Evolutionary conservation across 352 stramenopile genomes (phyloP), one percentile per base, ranked within the genome.

Genomic region (Phytopythium chamaehyphon): DNA sequence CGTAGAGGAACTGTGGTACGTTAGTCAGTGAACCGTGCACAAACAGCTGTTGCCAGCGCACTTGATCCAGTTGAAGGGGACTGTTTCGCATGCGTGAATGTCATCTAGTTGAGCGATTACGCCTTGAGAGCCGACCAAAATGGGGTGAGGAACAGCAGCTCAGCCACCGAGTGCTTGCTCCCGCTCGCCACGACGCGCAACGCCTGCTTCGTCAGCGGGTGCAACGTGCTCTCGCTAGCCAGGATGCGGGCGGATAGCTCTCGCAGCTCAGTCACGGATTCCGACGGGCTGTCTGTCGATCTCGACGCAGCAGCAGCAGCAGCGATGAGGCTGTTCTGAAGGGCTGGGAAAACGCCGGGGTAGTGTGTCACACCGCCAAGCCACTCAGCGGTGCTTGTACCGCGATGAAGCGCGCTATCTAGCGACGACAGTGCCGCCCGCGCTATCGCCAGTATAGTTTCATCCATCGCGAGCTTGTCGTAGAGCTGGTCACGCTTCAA

Each of bases 351-450:
- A 14, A 87, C 69, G 35, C 73, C 71, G 36, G 76, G 61, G 60
- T 84, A 87, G 67, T 86, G 87, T 12, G 72, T 74, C 23, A 86
- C 74, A 26, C 76, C 76, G 26, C 78, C 78, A 40, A 90, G 61
- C 76, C 78, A 90, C 35, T 75, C 61, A 40, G 42, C 43, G 12
- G 44, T 42, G 46, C 43, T 39, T n/a, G 47, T 49, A 12, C 31
- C 23, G 10, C 26, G 59, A 7, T 68, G 45, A n/a, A 55, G 60
- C 40, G 47, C 57, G 23, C 65, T 49, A 46, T 70, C 70, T 47
- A 77, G 35, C n/a, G 48, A 64, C 18, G 38, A 42, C 8, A 86
- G 44, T 7, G 66, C 38, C 9, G 51, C 51, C 4, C 21, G 16
- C 16, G 62, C 56, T 11, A 53, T 24, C 40, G 59, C 61, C 14